Conservation (phyloP, 73 alveolate species). For the Tetrahymena thermophila region DNA sequence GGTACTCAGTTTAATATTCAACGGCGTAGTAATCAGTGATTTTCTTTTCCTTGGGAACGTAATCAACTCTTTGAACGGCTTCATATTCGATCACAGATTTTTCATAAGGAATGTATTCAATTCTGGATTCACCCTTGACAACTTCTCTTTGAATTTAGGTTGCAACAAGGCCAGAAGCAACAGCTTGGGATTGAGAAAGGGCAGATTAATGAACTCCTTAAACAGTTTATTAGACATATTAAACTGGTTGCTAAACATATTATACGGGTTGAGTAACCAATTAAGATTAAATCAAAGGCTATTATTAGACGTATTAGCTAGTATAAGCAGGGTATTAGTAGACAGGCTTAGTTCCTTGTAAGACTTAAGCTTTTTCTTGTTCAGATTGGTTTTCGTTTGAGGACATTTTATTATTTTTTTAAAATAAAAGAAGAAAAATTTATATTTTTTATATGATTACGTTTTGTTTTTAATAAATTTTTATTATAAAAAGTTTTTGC, state of each 20-base stretch:
- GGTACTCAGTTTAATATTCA: conserved; percentile 38
- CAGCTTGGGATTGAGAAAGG: neutral
- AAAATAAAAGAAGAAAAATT: neutral
- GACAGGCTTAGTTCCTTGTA: neutral
- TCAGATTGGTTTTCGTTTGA: neutral
- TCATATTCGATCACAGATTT: conserved; percentile 41
- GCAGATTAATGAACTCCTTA: neutral
- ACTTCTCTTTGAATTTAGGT: neutral
- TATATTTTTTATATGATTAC: neutral
- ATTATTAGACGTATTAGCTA: neutral
- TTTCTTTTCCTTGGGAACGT: conserved; percentile 39
- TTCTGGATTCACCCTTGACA: conserved; percentile 46
- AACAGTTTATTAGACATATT: neutral
- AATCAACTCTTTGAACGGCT: conserved; percentile 22
- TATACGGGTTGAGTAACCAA: neutral
- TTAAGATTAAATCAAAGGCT: neutral
- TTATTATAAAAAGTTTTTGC: neutral
- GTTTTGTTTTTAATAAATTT: neutral
- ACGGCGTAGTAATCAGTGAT: conserved; percentile 46
- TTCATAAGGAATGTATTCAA: conserved; percentile 36
- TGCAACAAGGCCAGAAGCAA: neutral
- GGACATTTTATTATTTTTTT: neutral
- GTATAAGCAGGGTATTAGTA: neutral
- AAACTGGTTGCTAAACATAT: neutral
- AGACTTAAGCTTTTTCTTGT: neutral